A percentile compares a stretch with the other conserved stretches of the same genome.
Conservation (phyloP, 2,329 filamentous ascomycete genomes). For the Fusarium zealandicum region DNA sequence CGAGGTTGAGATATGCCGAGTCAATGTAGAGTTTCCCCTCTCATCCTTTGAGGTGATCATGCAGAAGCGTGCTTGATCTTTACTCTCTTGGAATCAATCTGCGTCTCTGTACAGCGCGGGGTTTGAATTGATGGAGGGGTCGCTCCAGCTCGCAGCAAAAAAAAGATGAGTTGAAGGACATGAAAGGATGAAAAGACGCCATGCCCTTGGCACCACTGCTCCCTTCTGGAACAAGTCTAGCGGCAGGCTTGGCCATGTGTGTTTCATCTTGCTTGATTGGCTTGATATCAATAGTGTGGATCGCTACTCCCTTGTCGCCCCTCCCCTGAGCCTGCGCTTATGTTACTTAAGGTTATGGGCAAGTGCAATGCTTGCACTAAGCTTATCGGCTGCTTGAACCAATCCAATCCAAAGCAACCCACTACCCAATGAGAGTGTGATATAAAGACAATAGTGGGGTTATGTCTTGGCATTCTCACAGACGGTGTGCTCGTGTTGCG, state of each 20-base stretch:
- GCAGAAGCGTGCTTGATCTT: slow-evolving; percentile 5
- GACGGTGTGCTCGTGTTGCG: slow-evolving; percentile 8
- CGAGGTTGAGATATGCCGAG: slow-evolving; percentile 15
- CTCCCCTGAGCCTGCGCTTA: slow-evolving; percentile 33
- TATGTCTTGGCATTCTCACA: slow-evolving; percentile 16
- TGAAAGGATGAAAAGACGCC: not conserved
- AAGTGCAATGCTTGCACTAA: slow-evolving; percentile 27
- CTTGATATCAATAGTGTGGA: not conserved
- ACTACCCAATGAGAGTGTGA: slow-evolving; percentile 21
- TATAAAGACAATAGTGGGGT: not conserved
- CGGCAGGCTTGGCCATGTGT: slow-evolving; percentile 17
- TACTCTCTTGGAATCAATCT: slow-evolving; percentile 1
- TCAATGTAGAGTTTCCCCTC: not conserved
- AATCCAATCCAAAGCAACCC: slow-evolving; percentile 13
- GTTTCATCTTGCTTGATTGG: slow-evolving; percentile 17
- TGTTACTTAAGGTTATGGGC: slow-evolving; percentile 36
- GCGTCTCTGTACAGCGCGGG: slow-evolving; percentile 11
- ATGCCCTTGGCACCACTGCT: slow-evolving; percentile 12
- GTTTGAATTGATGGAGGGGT: slow-evolving; percentile 4
- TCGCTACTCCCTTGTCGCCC: slow-evolving; percentile 10
- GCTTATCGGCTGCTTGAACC: slow-evolving; percentile 34
- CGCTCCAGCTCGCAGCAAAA: no score
- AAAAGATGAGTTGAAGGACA: not conserved
- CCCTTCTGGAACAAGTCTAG: slow-evolving; percentile 29
- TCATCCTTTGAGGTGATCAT: slow-evolving; percentile 2